A percentile compares a stretch with the other conserved stretches of the same genome.
Evolutionary conservation across 768 basidiomycete species (phyloP).

Genomic region (Tylopilus cervinicoccineus): DNA sequence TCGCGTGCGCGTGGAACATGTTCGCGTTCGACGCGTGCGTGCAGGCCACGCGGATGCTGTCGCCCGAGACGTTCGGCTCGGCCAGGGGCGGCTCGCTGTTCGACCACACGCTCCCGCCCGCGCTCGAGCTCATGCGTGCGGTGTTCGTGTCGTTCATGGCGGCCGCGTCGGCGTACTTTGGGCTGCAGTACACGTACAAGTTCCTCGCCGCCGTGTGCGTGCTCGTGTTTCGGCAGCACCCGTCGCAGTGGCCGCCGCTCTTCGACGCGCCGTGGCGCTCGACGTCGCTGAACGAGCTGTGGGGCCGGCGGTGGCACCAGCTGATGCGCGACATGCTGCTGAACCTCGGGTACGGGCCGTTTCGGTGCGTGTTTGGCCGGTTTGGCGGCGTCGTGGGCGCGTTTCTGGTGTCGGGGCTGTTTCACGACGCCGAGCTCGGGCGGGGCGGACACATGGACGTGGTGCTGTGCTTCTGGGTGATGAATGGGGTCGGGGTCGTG

Average conservation of each 20-base stretch:
- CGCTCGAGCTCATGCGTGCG: constrained; percentile 36
- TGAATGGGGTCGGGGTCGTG: constrained; percentile 52
- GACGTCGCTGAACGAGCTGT: constrained; percentile 57
- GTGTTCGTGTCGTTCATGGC: constrained; percentile 39
- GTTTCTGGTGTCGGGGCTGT: constrained; percentile 53
- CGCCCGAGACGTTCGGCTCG: constrained; percentile 37
- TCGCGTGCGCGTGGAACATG: constrained; percentile 1
- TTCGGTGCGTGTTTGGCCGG: constrained; percentile 43
- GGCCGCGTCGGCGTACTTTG: constrained; percentile 43
- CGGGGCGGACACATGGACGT: constrained; percentile 40
- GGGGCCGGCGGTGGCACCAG: constrained; percentile 67
- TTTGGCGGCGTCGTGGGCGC: constrained; percentile 50
- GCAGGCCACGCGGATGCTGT: constrained; percentile 25
- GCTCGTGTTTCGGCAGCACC: constrained; percentile 42
- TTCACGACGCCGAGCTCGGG: constrained; percentile 54
- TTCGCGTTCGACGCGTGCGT: constrained; percentile 16
- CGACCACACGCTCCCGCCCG: constrained; percentile 28
- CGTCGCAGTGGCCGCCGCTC: constrained; percentile 57
- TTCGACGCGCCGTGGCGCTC: constrained; percentile 55
- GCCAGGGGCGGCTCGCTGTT: constrained; percentile 35
- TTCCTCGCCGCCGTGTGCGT: constrained; percentile 42
- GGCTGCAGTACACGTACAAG: constrained; percentile 43
- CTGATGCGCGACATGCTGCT: constrained; percentile 55
- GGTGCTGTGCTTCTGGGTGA: constrained; percentile 49
- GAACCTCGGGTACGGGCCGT: constrained; percentile 43